Base-by-base conservation (phyloP, 2,329 filamentous ascomycete genomes). In the Colletotrichum spaethianum region DNA sequence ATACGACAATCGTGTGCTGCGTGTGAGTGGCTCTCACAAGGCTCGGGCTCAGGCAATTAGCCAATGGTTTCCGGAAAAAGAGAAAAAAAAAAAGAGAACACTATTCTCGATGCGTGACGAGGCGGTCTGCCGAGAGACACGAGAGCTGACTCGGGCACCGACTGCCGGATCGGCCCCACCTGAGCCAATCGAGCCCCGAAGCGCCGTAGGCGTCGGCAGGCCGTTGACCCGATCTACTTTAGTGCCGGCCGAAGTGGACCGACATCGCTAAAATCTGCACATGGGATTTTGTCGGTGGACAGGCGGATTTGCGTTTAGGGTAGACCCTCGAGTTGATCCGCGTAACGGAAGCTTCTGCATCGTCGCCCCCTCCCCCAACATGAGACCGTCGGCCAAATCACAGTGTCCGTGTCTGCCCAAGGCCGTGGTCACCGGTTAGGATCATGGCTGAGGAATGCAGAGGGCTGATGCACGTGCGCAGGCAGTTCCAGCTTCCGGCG, bases 331-430 rank as follows among this genome's bases (percentile, higher is more conserved):
- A 23, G 6, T 50, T 28, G 38, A 50, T 20, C 20, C 23, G 59
- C 61, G 48, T 26, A 42, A 67, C 46, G 31, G n/a, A 16, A 46
- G 48, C 4, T 28, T 36, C 14, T 48, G 52, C 52, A 38, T 50
- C 14, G 16, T 31, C 9, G 14, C 31, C 12, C 33, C 31, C 44
- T 33, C 23, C 40, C 31, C 26, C 31, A 28, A 64, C 23, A 70
- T 70, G 67, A 66, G 52, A 70, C 62, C 36, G 18, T 65, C 20
- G 53, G 67, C 44, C 53, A 66, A 59, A 70, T 66, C 61, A 53
- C 14, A 70, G n/a, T 36, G 36, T 64, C 42, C 53, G 23, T 60
- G 63, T 31, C 26, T 26, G 53, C 31, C 53, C 53, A 33, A 62
- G 42, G 44, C 28, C 42, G 59, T 33, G 20, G 33, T 36, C 60